Base-by-base conservation (phyloP, 192 early-diverging fungal genomes). In the Backusella morwellensis region DNA sequence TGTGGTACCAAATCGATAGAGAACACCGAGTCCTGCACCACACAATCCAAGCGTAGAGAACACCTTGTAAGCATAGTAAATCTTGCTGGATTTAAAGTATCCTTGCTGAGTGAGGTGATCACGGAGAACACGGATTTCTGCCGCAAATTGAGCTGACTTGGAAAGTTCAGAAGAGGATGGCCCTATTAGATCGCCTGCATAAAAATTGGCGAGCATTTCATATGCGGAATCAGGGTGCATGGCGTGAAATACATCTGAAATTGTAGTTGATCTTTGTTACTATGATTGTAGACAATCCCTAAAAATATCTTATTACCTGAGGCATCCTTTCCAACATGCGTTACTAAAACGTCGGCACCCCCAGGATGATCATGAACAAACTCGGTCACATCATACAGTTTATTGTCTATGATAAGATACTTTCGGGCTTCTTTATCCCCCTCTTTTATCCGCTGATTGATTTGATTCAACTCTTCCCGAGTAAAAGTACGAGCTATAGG, bases 311-410 rank as follows among this genome's bases (percentile, higher is more conserved):
- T 35, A 11, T 15, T 85, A 91, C 90, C 89, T 73, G 88, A 84
- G 44, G 85, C 86, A 79, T 95, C 93, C 78, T 90, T 91, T 70
- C 93, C 92, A 14, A 93, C 59, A 77, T 93, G 92, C 4, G 93
- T 93, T 75, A 93, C 80, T 66, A 93, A 87, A 7, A 94, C 93
- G 11, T 75, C 40, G 23, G 79, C 85, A 72, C 93, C 93, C 73
- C 93, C 94, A 63, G 93, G 94, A 80, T 95, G 94, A 73, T 90
- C 90, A 67, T 76, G 72, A 19, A 91, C 75, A 79, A 95, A 95
- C 35, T 92, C 91, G 15, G 86, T 83, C 40, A 95, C 81, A 87
- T 94, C 92, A 76, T 94, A 94, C 3, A 95, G 88, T 78, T 94
- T 95, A 81, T 89, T 88, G 78, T 94, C 86, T 79, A 94, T 91